These are phyloP conservation scores for Verbascum thapsus DNA, from an alignment of 257 asterid species.

Conservation along the genomic window DNA sequence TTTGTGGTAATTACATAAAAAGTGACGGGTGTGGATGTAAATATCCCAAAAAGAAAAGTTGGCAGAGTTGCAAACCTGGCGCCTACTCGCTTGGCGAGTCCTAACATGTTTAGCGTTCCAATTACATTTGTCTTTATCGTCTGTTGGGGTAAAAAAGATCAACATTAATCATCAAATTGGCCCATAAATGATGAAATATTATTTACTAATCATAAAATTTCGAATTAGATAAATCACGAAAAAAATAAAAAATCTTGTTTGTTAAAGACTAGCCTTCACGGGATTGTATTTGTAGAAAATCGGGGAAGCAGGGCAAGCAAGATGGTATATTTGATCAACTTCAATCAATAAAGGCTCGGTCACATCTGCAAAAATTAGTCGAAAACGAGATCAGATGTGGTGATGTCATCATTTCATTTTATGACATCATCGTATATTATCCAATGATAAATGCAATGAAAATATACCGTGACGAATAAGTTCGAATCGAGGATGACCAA, in stretches of 20 bases:
- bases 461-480: constrained; percentile 69
- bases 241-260: neutral
- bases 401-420: too few species aligned
- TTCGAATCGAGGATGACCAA: constrained; percentile 79
- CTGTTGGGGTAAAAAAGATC: constrained; percentile 29
- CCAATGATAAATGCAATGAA: neutral
- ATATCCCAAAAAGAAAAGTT: neutral
- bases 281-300: constrained; percentile 90
- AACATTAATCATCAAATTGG: neutral
- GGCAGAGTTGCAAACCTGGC: constrained; percentile 46
- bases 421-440: too few species aligned
- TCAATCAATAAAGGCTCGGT: constrained; percentile 62
- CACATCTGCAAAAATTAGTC: constrained; percentile 49
- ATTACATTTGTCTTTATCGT: constrained; percentile 75
- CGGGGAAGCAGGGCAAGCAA: constrained; percentile 99
- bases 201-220: neutral
- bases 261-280: constrained; percentile 51
- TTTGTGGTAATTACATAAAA: too few species aligned
- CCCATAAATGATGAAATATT: neutral
- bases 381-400: neutral
- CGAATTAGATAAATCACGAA: neutral
- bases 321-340: constrained; percentile 94
- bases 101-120: constrained; percentile 73
- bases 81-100: constrained; percentile 81
- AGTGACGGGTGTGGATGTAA: too few species aligned